These are phyloP conservation scores for Chamaenerion angustifolium DNA, from an alignment of 345 rosid genomes.

Conservation along the genomic window DNA sequence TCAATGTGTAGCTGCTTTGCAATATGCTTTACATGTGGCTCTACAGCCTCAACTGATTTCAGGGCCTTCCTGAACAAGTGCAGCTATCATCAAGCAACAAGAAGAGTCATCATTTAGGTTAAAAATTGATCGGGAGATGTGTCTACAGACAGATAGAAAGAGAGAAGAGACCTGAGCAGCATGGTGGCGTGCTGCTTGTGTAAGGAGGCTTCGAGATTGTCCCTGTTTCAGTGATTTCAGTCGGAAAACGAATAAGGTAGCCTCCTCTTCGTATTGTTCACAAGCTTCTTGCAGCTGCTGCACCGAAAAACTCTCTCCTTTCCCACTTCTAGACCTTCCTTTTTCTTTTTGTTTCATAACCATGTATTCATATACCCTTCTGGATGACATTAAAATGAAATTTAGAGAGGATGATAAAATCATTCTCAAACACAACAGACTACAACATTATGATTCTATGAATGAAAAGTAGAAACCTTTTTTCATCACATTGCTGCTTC, in stretches of 20 bases:
- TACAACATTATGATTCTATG: constrained; percentile 2
- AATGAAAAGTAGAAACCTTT: constrained; percentile 32
- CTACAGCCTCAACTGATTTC: constrained; percentile 64
- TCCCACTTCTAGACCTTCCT: constrained; percentile 51
- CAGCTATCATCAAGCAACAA: constrained; percentile 41
- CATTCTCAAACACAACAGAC: background rate
- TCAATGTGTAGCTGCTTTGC: constrained; percentile 71
- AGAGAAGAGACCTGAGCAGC: constrained; percentile 87
- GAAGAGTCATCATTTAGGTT: background rate
- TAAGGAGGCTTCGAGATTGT: constrained; percentile 88
- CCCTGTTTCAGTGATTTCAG: constrained; percentile 86
- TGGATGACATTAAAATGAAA: constrained; percentile 21
- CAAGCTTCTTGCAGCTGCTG: constrained; percentile 67
- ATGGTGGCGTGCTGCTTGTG: constrained; percentile 96
- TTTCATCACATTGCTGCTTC: constrained; percentile 90
- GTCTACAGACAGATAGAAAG: background rate
- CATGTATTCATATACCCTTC: constrained; percentile 56
- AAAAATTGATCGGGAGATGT: too few relatives aligned
- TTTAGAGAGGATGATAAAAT: too few relatives aligned
- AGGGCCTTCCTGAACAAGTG: constrained; percentile 75
- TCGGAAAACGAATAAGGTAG: constrained; percentile 79
- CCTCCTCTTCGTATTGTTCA: constrained; percentile 79
- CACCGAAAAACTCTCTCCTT: constrained; percentile 50
- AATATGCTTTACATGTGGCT: constrained; percentile 56
- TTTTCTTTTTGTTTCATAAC: constrained; percentile 49